Conservation (phyloP, 345 rosid genomes). For the Arabidopsis thaliana region DNA sequence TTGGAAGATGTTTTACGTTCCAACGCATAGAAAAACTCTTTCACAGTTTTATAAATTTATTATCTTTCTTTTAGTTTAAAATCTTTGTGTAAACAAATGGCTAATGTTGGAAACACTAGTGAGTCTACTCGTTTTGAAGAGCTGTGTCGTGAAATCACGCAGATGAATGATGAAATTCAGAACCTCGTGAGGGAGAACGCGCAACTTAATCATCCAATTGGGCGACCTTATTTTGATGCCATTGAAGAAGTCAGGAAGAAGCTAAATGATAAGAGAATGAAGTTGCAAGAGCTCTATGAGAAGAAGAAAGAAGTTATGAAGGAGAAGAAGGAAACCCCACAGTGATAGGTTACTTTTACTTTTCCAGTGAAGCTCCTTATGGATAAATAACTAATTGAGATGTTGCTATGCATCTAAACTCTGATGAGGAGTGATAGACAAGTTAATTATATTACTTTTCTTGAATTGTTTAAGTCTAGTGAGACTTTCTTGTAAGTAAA, state of each 20-base stretch:
- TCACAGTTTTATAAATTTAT: too few species aligned
- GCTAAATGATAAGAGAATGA: background rate
- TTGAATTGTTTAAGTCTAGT: too few species aligned
- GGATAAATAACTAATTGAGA: too few species aligned
- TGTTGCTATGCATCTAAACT: too few species aligned
- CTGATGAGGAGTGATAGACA: too few species aligned
- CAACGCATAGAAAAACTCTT: background rate
- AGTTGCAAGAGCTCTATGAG: background rate
- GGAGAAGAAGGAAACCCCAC: background rate
- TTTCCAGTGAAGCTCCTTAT: too few species aligned
- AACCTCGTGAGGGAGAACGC: too few species aligned
- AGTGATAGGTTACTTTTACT: background rate
- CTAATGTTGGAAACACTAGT: background rate
- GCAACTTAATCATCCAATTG: too few species aligned
- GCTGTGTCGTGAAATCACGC: background rate
- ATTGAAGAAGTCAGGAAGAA: too few species aligned
- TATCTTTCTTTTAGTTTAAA: too few species aligned
- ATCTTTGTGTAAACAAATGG: background rate
- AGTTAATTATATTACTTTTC: too few species aligned
- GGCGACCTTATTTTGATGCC: background rate
- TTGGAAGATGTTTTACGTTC: background rate
- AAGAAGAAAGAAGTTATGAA: background rate
- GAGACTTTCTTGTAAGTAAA: too few species aligned
- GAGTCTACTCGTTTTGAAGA: background rate
- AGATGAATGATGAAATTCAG: background rate